phyloP scores from a whole-genome alignment of 768 basidiomycete species.

The Tulasnella sp. region DNA sequence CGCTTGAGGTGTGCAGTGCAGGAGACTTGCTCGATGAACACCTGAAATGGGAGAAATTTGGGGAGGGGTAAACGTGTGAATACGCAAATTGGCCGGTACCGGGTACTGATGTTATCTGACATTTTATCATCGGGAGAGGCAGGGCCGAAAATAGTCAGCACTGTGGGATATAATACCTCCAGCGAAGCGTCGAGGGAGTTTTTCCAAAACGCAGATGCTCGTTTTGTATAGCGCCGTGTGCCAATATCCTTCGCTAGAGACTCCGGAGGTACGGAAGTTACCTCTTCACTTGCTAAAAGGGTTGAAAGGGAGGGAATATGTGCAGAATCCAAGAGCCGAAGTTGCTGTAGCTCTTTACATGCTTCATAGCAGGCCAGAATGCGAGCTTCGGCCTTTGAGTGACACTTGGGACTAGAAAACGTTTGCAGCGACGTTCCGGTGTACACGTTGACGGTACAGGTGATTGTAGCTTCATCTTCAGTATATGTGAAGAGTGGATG shows the following conservation, averaged over 20 bases:
- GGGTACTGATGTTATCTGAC: slow-evolving; percentile 11
- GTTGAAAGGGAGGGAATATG: not conserved
- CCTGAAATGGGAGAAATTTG: slow-evolving; percentile 37
- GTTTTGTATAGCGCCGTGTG: slow-evolving; percentile 43
- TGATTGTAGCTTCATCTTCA: not conserved
- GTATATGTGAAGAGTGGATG: too few species aligned
- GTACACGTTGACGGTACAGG: slow-evolving; percentile 40
- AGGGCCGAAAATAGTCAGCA: slow-evolving; percentile 32
- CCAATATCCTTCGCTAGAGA: slow-evolving; percentile 27
- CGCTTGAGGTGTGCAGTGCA: slow-evolving; percentile 33
- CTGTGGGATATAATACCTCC: slow-evolving; percentile 41
- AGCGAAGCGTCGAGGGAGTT: slow-evolving; percentile 27
- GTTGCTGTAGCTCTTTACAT: slow-evolving; percentile 38
- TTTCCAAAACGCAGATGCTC: slow-evolving; percentile 55
- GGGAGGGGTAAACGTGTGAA: slow-evolving; percentile 59
- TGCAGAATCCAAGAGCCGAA: slow-evolving; percentile 39
- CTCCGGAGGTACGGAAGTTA: not conserved
- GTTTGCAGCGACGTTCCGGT: slow-evolving; percentile 31
- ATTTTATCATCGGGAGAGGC: slow-evolving; percentile 16
- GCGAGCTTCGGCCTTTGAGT: slow-evolving; percentile 40
- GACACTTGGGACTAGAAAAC: slow-evolving; percentile 35
- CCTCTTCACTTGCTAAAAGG: slow-evolving; percentile 16
- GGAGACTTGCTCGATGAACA: slow-evolving; percentile 44
- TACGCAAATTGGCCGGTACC: slow-evolving; percentile 45
- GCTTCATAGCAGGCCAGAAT: slow-evolving; percentile 45